These are phyloP conservation scores for Shiraia bambusicola DNA, from an alignment of 2,329 filamentous ascomycete genomes.

Conservation along the genomic window DNA sequence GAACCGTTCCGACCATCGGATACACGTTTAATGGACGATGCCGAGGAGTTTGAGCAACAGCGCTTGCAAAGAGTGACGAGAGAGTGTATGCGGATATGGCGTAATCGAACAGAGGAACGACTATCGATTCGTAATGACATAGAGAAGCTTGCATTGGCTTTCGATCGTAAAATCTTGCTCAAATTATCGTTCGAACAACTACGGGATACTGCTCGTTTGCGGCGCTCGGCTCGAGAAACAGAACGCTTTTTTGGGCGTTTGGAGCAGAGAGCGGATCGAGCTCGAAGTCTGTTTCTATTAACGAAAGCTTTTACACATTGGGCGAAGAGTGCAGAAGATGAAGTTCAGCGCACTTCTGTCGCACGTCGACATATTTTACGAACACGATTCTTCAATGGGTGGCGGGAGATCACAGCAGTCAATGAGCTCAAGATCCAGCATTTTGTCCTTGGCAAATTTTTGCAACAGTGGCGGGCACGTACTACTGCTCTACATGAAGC, in stretches of 20 bases:
- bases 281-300: slow-evolving; percentile 66
- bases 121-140: slow-evolving; percentile 20
- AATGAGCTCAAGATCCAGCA: slow-evolving; percentile 58
- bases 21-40: slow-evolving; percentile 54
- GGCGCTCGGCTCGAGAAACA: slow-evolving; percentile 49
- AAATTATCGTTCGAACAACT: slow-evolving; percentile 54
- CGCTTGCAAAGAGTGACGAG: slow-evolving; percentile 31
- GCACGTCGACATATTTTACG: slow-evolving; percentile 71
- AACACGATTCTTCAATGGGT: slow-evolving; percentile 67
- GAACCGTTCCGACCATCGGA: slow-evolving; percentile 53
- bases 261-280: slow-evolving; percentile 62
- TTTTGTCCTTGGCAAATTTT: slow-evolving; percentile 57
- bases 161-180: slow-evolving; percentile 55
- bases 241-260: slow-evolving; percentile 58
- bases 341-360: slow-evolving; percentile 65
- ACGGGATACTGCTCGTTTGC: slow-evolving; percentile 27
- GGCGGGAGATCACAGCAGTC: slow-evolving; percentile 65
- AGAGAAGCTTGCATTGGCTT: slow-evolving; percentile 44
- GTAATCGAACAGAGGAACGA: slow-evolving; percentile 41
- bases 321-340: slow-evolving; percentile 64
- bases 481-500: slow-evolving; percentile 40
- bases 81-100: slow-evolving; percentile 49
- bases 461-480: slow-evolving; percentile 55
- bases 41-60: slow-evolving; percentile 45
- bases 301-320: slow-evolving; percentile 69